These are phyloP conservation scores for Cyathus striatus DNA, from an alignment of 768 basidiomycete species.

Conservation along the genomic window DNA sequence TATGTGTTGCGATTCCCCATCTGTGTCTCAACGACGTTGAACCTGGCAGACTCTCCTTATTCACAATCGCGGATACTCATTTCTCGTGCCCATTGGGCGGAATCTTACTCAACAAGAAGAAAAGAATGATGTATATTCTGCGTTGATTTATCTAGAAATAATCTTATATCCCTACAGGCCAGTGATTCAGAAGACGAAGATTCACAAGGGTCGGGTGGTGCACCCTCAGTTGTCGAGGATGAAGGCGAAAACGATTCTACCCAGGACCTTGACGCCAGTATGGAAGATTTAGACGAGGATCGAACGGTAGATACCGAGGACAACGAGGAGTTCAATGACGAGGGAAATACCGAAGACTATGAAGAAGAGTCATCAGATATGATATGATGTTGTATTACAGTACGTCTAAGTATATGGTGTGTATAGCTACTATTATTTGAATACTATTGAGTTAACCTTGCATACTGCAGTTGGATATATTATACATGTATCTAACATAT, in stretches of 20 bases:
- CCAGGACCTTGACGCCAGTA: constrained; percentile 57
- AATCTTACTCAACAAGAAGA: constrained; percentile 74
- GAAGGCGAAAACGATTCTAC: constrained; percentile 45
- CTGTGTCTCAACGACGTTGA: neutral
- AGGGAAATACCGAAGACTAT: constrained; percentile 42
- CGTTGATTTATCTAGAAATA: neutral
- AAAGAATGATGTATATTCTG: constrained; percentile 64
- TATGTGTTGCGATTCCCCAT: constrained; percentile 23
- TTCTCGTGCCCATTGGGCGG: constrained; percentile 70
- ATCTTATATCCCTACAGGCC: constrained; percentile 17
- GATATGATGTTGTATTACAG: constrained; percentile 4
- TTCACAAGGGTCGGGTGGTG: constrained; percentile 34
- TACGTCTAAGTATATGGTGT: neutral
- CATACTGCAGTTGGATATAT: neutral
- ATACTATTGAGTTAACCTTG: neutral
- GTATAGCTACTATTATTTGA: neutral
- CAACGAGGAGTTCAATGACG: constrained; percentile 36
- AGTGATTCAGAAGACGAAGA: constrained; percentile 46
- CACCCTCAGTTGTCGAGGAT: constrained; percentile 39
- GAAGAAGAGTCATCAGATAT: constrained; percentile 42
- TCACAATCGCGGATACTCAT: constrained; percentile 61
- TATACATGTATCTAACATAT: no score
- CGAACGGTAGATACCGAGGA: constrained; percentile 39
- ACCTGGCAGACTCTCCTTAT: constrained; percentile 48
- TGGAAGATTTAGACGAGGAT: constrained; percentile 49